A percentile compares a stretch with the other conserved stretches of the same genome.
phyloP scores from a whole-genome alignment of 1,284 basidiomycete genomes.

The Fomitopsis palustris region DNA sequence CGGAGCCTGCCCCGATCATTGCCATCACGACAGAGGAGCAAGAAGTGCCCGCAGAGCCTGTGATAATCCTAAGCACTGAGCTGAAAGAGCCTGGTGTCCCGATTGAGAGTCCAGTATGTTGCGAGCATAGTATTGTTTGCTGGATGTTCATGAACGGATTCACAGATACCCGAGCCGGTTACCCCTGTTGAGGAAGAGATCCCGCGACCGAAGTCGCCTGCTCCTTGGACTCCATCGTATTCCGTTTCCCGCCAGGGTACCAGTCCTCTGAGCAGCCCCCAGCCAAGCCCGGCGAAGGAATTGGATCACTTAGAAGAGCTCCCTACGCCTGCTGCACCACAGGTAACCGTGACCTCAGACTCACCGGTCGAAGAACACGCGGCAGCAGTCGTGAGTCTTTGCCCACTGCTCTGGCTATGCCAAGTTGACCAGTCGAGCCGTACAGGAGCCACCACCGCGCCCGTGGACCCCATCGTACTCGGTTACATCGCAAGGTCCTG shows the following conservation, averaged over 20 bases:
- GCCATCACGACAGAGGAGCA: slow-evolving; percentile 12
- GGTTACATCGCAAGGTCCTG: slow-evolving; percentile 35
- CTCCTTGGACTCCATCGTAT: slow-evolving; percentile 13
- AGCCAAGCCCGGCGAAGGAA: slow-evolving; percentile 5
- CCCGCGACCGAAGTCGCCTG: slow-evolving; percentile 4
- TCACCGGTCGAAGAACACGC: neutral
- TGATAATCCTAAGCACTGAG: neutral
- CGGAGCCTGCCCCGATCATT: slow-evolving; percentile 6
- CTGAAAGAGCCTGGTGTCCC: neutral
- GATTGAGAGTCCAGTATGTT: neutral
- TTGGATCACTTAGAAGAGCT: slow-evolving; percentile 9
- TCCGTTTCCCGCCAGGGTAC: slow-evolving; percentile 8
- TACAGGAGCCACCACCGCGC: neutral
- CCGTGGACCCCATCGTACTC: slow-evolving; percentile 44
- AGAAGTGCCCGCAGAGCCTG: slow-evolving; percentile 1
- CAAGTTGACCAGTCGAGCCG: neutral
- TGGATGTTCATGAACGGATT: neutral
- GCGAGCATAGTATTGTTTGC: neutral
- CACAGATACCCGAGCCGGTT: neutral
- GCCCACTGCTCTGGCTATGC: neutral
- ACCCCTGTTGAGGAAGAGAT: neutral
- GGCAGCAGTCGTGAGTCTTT: neutral
- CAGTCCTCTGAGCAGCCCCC: slow-evolving; percentile 5
- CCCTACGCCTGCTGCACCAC: neutral
- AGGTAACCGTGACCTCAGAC: neutral